Base-by-base conservation (phyloP, 208 protist genomes). In the Trichomonas tenax region DNA sequence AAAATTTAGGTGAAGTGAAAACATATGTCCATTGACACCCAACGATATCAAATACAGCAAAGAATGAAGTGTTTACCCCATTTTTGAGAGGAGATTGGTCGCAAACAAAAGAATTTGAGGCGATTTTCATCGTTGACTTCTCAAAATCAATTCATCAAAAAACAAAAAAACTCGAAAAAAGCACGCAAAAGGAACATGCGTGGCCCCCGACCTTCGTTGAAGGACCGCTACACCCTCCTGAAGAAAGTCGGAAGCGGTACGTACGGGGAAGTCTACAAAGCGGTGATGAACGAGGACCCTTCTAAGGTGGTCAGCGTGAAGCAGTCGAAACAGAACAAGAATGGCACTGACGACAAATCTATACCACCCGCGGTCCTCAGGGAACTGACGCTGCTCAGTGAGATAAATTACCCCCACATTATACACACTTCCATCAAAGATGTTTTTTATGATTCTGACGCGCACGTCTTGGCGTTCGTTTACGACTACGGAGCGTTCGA, bases 331-430 rank as follows among this genome's bases (percentile, higher is more conserved):
- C 86, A 93, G 31, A 48, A 38, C 15, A 48, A n/a, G 34, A 93
- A 48, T 4, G 44, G 44, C 26, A 93, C 4, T 38, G 86, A 93
- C 17, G 86, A 93, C 17, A 17, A 44, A n/a, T 21, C 4, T 2
- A 48, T 93, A 38, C 17, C 86, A 14, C 86, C 86, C 9, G 23
- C 86, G 3, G 44, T 93, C 14, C 45, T 93, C 36, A 38, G 86
- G 4, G 86, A 93, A 38, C 44, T 93, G 1, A 44, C 45, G 14
- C 15, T 93, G 6, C 86, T 93, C 8, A 41, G n/a, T 26, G 86
- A 93, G n/a, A 93, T 93, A 17, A 93, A 93, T 93, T 93, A 51
- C 31, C 86, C 86, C 0, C 86, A 93, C 38, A 93, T 93, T 93
- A 93, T 93, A 14, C 86, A 93, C 38, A 48, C 44, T 34, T 51